Evolutionary conservation across 148 eudicot genomes (phyloP), one percentile per base, ranked within the genome.

Genomic region (Chenopodium quinoa): DNA sequence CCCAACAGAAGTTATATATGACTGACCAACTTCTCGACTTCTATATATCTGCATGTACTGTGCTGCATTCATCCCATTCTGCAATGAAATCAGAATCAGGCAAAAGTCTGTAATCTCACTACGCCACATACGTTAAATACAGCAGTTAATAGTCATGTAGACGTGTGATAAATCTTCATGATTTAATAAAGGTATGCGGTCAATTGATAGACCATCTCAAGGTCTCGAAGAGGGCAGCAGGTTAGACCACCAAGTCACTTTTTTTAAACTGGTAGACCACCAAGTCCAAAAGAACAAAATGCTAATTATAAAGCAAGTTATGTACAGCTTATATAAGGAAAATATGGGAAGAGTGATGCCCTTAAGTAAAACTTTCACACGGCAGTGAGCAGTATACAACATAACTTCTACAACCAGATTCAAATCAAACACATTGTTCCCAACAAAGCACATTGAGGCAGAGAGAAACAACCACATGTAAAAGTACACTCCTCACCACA

Each of bases 11-110:
- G 98, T 93, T 80, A 95, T 34, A 82, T 95, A 93, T 3, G 98
- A 95, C 81, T 95, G 98, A 67, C 97, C 97, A 71, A 95, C 98
- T 87, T 95, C 98, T 50, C 98, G 92, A 56, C 96, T 95, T 79
- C 96, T 83, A 77, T 95, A 95, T 80, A 95, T 91, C 84, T 93
- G 97, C 93, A 91, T 86, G 82, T 85, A 95, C 62, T 91, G 89
- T 31, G 88, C 87, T 79, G 71, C 78, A 2, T 86, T 90, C 54
- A 60, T 48, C 79, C 56, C 91, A 79, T 83, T 79, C 94, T 91
- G 83, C 70, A 86, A 34, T 80, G 84, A 22, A 79, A 27, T 66
- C 70, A 76, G 54, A 70, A 77, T 60, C 71, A 73, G 75, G 64
- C 40, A 60, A 67, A 63, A 37, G 52, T 31, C 66, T 64, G 68